Evolutionary conservation across 2,329 filamentous ascomycete species (phyloP), one percentile per base, ranked within the genome.

Genomic region (Epichloe amarillans): DNA sequence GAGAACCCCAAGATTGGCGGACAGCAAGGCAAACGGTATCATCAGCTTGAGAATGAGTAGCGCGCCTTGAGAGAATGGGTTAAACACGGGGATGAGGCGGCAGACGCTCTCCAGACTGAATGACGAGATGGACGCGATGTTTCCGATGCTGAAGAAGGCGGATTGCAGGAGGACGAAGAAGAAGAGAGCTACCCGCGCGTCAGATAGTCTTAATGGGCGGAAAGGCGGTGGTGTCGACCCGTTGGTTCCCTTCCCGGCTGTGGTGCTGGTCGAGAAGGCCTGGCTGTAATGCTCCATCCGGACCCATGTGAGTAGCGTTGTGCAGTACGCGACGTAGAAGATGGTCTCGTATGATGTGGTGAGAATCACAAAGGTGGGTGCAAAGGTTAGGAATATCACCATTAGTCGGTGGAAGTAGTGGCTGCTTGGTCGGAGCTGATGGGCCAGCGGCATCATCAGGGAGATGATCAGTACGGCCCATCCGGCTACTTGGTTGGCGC

Each of bases 271-370:
- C 21, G n/a, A 35, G 11, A 40, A 7, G 15, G 38, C 26, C 40
- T 30, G 30, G 30, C 30, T 30, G 30, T 30, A 10, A 30, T 30
- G 46, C 12, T 35, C 48, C 19, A 17, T 37, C 17, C 83, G 82
- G 36, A 96, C 87, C 93, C 93, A 98, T 51, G 83, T 82, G 48
- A 95, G 75, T 5, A 98, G 71, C 21, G 84, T 86, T 49, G 85
- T 72, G 61, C 83, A 89, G 67, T 96, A 98, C 10, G 84, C 82
- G 53, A 96, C 80, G 67, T 97, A 98, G 66, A 98, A 98, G 2
- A 98, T 75, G 0, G 91, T 91, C 66, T 98, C 93, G 69, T 95
- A 98, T 1, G 91, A 96, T 59, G 97, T 96, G 6, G 90, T 95
- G 47, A 98, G 79, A 61, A 98, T 91, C 62, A 98, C 85, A 67